Evolutionary conservation across 495 filamentous ascomycete genomes (phyloP).

Genomic region (Emericellopsis terricola): DNA sequence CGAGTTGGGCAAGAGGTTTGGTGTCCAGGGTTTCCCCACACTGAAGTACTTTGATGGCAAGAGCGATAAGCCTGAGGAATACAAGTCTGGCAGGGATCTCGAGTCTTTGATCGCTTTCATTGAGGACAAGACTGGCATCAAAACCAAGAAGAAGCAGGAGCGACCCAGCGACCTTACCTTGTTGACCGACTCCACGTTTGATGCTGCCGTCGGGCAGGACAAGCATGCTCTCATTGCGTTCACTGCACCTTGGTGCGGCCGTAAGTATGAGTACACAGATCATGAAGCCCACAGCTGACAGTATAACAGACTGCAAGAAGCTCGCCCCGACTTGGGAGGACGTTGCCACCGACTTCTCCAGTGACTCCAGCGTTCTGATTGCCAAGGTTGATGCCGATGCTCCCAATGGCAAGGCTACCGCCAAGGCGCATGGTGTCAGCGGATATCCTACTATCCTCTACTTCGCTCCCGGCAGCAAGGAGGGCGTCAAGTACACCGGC

Average conservation of each 20-base stretch:
- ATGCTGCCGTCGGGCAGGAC: conserved; percentile 57
- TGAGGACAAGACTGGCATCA: conserved; percentile 72
- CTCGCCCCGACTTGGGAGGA: conserved; percentile 85
- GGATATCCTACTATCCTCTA: conserved; percentile 96
- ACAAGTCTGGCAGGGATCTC: conserved; percentile 72
- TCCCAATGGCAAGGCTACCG: conserved; percentile 59
- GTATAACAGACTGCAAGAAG: conserved; percentile 71
- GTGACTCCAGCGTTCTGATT: conserved; percentile 60
- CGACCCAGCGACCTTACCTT: conserved; percentile 53
- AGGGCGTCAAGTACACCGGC: conserved; percentile 52
- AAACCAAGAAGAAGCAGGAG: conserved; percentile 57
- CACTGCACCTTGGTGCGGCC: conserved; percentile 92
- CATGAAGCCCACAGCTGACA: neutral
- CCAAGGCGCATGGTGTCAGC: conserved; percentile 57
- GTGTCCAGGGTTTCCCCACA: conserved; percentile 87
- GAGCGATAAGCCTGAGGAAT: conserved; percentile 72
- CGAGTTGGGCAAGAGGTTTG: conserved; percentile 63
- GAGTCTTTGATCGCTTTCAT: conserved; percentile 72
- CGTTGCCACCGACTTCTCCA: conserved; percentile 64
- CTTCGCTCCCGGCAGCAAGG: conserved; percentile 78
- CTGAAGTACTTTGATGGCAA: conserved; percentile 98
- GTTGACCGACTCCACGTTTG: conserved; percentile 66
- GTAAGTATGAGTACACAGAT: conserved; percentile 36
- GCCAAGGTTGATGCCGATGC: conserved; percentile 92
- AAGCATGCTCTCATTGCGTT: conserved; percentile 92